Evolutionary conservation across 2,329 filamentous ascomycete species (phyloP), one percentile per base, ranked within the genome.

Genomic region (Microcyclospora tardicrescens): DNA sequence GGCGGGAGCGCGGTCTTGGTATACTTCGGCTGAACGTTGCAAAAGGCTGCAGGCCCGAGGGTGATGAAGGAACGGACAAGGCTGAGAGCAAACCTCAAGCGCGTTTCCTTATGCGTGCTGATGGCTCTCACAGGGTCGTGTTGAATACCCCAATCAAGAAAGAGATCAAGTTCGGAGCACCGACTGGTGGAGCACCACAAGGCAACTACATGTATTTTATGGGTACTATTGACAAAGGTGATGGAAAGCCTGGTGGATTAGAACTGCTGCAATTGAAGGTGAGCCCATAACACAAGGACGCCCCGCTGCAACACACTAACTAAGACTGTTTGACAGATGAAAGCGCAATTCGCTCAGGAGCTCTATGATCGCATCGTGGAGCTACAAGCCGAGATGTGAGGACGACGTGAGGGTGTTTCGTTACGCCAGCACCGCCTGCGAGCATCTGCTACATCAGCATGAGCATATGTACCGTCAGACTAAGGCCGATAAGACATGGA

Each of bases 1-100:
- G 89, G 89, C 89, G 89, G 60, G 89, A 96, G 63, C 78, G 87
- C 37, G 87, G 87, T 10, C 72, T 79, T 3, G 87, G 87, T 33
- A 81, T 80, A 50, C 69, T 94, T 49, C 91, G 91, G 63, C 72
- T 94, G 57, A 94, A 95, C 53, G 78, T 81, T 2, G 69, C 73
- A 46, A 60, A 63, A 24, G 74, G 69, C 55, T 24, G 19, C 19
- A 24, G 8, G 8, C 65, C 70, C 13, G 69, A 73, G 31, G 69
- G 78, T 42, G 68, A 75, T 10, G 46, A 54, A 9, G 19, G 8
- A 8, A 24, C 19, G 5, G 8, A 24, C 19, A 24, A 24, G 19
- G 19, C 19, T 24, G 62, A 63, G 9, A 71, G 75, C 40, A 71
- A 58, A 37, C 60, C 61, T 29, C 67, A 65, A 43, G 73, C 80